Evolutionary conservation across 495 filamentous ascomycete species (phyloP).

Genomic region (Daldinia caldariorum): DNA sequence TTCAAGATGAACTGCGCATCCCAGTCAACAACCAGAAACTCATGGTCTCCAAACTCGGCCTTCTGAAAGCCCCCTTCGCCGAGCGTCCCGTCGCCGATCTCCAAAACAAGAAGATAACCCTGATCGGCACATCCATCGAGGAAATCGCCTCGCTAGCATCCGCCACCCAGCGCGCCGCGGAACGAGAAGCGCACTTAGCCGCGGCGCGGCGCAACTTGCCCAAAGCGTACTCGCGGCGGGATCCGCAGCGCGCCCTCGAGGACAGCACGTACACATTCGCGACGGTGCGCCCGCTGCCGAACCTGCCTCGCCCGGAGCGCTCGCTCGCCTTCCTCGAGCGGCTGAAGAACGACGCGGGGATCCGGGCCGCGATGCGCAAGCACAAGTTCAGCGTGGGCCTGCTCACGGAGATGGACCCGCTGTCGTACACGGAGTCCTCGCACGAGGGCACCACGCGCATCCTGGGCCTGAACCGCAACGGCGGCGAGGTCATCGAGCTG

Average conservation of each 20-base stretch:
- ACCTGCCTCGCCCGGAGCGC: constrained; percentile 78
- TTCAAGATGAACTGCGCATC: constrained; percentile 67
- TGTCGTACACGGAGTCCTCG: constrained; percentile 73
- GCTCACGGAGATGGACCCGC: constrained; percentile 94
- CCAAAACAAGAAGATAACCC: constrained; percentile 65
- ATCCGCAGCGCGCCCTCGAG: constrained; percentile 52
- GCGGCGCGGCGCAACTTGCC: constrained; percentile 49
- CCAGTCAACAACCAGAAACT: constrained; percentile 77
- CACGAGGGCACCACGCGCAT: constrained; percentile 75
- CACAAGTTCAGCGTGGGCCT: constrained; percentile 88
- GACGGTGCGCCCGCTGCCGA: constrained; percentile 74
- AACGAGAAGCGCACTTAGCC: constrained; percentile 52
- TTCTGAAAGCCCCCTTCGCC: constrained; percentile 67
- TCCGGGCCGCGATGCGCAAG: constrained; percentile 79
- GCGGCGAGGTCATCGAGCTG: constrained; percentile 90
- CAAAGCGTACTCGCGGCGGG: constrained; percentile 35
- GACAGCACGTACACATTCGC: constrained; percentile 82
- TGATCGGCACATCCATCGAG: constrained; percentile 68
- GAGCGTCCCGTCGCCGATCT: constrained; percentile 60
- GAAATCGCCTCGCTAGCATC: constrained; percentile 61
- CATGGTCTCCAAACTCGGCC: constrained; percentile 73
- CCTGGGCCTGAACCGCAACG: constrained; percentile 87
- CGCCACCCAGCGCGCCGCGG: constrained; percentile 53
- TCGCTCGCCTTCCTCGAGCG: constrained; percentile 78
- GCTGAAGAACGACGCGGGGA: constrained; percentile 83